Evolutionary conservation across 257 asterid genomes (phyloP).

Genomic region (Hygrophila difformis): DNA sequence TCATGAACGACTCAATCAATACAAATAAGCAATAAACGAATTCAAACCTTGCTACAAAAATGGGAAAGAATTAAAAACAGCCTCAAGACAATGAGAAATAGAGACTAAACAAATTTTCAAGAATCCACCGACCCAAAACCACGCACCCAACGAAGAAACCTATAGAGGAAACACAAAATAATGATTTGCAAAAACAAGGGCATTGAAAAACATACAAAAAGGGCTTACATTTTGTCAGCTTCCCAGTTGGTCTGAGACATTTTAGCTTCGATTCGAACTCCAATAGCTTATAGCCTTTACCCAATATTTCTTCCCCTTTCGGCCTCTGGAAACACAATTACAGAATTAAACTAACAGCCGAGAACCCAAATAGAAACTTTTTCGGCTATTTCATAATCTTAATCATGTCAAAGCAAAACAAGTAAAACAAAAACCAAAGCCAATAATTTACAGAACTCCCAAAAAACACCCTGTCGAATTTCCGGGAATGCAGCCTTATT

Average conservation of each 20-base stretch:
- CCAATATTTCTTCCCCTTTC: slow-evolving; percentile 16
- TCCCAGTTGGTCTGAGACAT: slow-evolving; percentile 99
- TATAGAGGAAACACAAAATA: too few species aligned
- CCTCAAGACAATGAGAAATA: too few species aligned
- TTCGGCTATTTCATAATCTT: background rate
- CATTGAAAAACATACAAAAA: slow-evolving; percentile 1
- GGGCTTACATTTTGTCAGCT: slow-evolving; percentile 90
- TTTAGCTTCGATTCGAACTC: slow-evolving; percentile 24
- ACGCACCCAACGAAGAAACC: too few species aligned
- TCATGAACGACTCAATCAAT: too few species aligned
- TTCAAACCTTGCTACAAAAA: too few species aligned
- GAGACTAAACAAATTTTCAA: too few species aligned
- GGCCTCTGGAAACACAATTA: slow-evolving; percentile 21
- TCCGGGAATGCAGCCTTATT: too few species aligned
- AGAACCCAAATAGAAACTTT: background rate
- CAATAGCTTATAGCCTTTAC: slow-evolving; percentile 8
- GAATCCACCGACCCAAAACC: too few species aligned
- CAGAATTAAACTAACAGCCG: slow-evolving; percentile 4
- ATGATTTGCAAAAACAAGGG: background rate
- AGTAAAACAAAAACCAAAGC: background rate
- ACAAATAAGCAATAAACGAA: too few species aligned
- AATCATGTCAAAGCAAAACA: background rate
- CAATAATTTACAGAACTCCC: too few species aligned
- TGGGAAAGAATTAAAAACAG: too few species aligned
- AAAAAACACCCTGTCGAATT: too few species aligned